These are phyloP conservation scores for Serpula lacrymans DNA, from an alignment of 768 basidiomycete genomes.

Conservation along the genomic window DNA sequence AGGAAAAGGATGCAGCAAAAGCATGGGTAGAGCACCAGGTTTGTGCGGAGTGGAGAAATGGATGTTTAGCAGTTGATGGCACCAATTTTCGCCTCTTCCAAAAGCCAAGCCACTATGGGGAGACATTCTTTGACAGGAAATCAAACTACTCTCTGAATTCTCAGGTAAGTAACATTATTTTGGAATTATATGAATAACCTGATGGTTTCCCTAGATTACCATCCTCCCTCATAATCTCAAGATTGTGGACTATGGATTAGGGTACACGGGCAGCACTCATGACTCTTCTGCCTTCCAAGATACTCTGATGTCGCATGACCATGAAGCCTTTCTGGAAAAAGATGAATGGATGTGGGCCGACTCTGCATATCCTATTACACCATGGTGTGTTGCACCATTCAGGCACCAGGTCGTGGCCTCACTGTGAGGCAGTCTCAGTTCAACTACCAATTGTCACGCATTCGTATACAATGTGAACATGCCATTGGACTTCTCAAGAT, in stretches of 20 bases:
- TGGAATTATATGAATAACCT: slow-evolving; percentile 3
- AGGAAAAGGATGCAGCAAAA: slow-evolving; percentile 37
- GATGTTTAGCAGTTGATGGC: slow-evolving; percentile 38
- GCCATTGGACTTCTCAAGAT: neutral
- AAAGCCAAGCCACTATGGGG: slow-evolving; percentile 29
- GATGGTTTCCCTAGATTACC: slow-evolving; percentile 17
- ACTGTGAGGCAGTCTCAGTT: too few species aligned
- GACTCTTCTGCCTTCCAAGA: slow-evolving; percentile 19
- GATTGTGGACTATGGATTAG: slow-evolving; percentile 34
- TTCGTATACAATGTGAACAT: too few species aligned
- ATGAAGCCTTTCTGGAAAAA: slow-evolving; percentile 16
- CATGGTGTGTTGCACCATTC: slow-evolving; percentile 20
- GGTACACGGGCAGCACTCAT: slow-evolving; percentile 33
- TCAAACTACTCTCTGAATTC: slow-evolving; percentile 25
- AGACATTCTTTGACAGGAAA: slow-evolving; percentile 33
- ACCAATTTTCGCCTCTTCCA: slow-evolving; percentile 32
- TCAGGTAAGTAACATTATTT: slow-evolving; percentile 10
- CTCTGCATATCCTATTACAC: slow-evolving; percentile 31
- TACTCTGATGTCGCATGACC: slow-evolving; percentile 19
- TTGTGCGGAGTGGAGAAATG: slow-evolving; percentile 32
- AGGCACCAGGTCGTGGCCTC: too few species aligned
- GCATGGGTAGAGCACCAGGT: slow-evolving; percentile 32
- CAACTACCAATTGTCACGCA: too few species aligned
- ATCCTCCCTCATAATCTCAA: slow-evolving; percentile 27
- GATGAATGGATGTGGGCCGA: slow-evolving; percentile 36